Evolutionary conservation across 2,329 filamentous ascomycete species (phyloP).

Genomic region (Xylariaceae sp.): DNA sequence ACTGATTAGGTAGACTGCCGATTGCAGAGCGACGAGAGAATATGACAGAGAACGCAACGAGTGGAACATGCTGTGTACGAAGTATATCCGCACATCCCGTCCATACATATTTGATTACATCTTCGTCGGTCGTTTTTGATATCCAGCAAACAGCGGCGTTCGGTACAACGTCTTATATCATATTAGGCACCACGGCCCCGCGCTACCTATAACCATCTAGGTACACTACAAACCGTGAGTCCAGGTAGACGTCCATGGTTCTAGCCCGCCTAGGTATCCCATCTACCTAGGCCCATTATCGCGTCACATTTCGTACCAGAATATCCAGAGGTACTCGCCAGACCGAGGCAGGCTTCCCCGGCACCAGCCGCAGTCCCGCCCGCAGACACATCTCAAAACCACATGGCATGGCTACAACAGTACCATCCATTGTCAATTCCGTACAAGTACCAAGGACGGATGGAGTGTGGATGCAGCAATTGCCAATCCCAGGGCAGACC

Average conservation of each 20-base stretch:
- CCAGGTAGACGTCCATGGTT: no score
- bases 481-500: no score
- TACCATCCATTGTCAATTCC: neutral
- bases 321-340: conserved; percentile 11
- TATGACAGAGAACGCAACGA: neutral
- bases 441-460: conserved; percentile 6
- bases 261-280: no score
- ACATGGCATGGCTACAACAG: conserved; percentile 16
- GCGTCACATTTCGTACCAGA: conserved; percentile 4
- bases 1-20: no score
- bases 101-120: neutral
- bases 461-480: conserved; percentile 1
- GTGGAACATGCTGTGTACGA: neutral
- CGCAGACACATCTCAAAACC: conserved; percentile 13
- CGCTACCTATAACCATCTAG: no score
- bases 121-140: neutral
- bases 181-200: neutral
- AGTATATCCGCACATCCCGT: neutral
- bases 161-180: neutral
- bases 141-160: neutral
- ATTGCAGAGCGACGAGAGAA: no score
- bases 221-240: no score
- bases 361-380: conserved; percentile 20
- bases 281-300: neutral
- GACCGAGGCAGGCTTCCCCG: conserved; percentile 9